phyloP scores from a whole-genome alignment of 2,329 filamentous ascomycete species.

The Pseudogymnoascus destructans region DNA sequence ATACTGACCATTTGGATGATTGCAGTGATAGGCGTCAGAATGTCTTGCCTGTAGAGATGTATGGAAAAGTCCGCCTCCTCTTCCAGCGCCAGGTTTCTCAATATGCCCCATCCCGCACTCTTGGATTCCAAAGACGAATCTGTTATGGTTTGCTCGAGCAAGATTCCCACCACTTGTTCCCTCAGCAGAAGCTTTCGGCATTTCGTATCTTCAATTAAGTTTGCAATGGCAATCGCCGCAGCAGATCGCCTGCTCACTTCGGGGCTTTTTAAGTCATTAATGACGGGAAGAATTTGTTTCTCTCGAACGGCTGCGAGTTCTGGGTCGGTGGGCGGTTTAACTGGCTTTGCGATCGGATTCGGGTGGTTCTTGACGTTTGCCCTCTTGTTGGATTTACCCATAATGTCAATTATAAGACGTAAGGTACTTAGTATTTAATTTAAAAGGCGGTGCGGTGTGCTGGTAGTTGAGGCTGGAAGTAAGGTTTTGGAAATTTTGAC shows the following conservation, averaged over 20 bases:
- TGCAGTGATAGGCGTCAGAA: slow-evolving; percentile 46
- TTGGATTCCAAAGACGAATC: slow-evolving; percentile 50
- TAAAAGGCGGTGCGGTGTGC: not conserved
- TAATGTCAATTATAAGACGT: slow-evolving; percentile 22
- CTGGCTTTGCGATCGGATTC: slow-evolving; percentile 42
- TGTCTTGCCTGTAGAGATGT: slow-evolving; percentile 48
- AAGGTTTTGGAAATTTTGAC: slow-evolving; percentile 9
- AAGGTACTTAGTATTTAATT: not conserved
- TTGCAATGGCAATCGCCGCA: slow-evolving; percentile 46
- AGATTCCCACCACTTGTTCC: slow-evolving; percentile 50
- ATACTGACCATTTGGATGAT: slow-evolving; percentile 38
- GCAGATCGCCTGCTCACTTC: slow-evolving; percentile 45
- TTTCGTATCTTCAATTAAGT: slow-evolving; percentile 46
- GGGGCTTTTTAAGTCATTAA: slow-evolving; percentile 45
- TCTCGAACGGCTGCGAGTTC: slow-evolving; percentile 51
- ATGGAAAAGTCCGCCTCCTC: slow-evolving; percentile 56
- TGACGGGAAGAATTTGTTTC: slow-evolving; percentile 47
- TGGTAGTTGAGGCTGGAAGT: not conserved
- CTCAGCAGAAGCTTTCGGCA: slow-evolving; percentile 52
- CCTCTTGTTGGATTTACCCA: slow-evolving; percentile 46
- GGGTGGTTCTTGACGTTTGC: slow-evolving; percentile 38
- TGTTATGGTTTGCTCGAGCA: slow-evolving; percentile 51
- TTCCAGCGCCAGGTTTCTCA: slow-evolving; percentile 46
- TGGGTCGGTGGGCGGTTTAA: slow-evolving; percentile 50
- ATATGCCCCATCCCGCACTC: slow-evolving; percentile 54